Evolutionary conservation across 768 basidiomycete species (phyloP), one percentile per base, ranked within the genome.

Genomic region (Naganishia randhawae): DNA sequence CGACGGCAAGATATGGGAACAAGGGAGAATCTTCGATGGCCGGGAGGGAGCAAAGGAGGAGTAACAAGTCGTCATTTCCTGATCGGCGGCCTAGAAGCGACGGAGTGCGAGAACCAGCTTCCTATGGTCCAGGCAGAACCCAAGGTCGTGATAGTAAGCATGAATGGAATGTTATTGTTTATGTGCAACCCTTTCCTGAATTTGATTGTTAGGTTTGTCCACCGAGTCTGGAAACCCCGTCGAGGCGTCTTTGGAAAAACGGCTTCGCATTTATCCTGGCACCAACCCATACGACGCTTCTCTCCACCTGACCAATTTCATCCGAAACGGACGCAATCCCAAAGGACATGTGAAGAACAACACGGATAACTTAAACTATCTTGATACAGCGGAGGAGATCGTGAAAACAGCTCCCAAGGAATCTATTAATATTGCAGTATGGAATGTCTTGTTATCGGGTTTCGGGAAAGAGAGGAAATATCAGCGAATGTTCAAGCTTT

Each of bases 361-460:
- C 5, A 5, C 39, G 6, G 22, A 13, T 9, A 61, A 61, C 17
- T 10, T 42, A 29, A 41, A 50, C 17, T 52, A 65, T 19, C 33
- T 71, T 10, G 67, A 68, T 11, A 45, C 37, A 1, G 51, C 63
- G 5, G 51, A 71, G 45, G n/a, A 41, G 13, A 67, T 75, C 5
- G 65, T 78, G 8, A 66, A 63, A 29, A 50, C 55, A 4, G 71
- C 72, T 3, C 69, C 72, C 2, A 71, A 63, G 33, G 19, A 63
- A 45, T 42, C 65, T 27, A 71, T 74, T 9, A 78, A 75, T 71
- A 70, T 68, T 3, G 74, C 73, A 17, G 75, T 74, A 0, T 79
- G 75, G 75, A 77, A 77, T 66, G 61, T 74, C 54, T 54, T 79
- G 37, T 55, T 77, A 31, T 57, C 74, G 35, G 78, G 78, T 10